Conservation (phyloP, 2,329 filamentous ascomycete species). For the Blastomyces parvus region DNA sequence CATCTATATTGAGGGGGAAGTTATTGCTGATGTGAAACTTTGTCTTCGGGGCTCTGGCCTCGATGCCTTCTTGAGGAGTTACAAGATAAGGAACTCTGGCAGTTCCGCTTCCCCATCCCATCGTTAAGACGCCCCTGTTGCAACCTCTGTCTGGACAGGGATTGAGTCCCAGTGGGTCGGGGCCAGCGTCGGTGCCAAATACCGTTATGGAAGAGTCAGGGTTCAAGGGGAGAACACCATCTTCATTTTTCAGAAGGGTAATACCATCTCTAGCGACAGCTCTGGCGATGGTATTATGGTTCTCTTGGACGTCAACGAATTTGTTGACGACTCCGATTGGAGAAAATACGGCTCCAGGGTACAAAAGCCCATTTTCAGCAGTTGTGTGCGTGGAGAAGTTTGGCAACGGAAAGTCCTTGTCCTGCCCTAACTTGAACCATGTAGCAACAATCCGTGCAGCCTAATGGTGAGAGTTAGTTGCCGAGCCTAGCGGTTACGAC, state of each 20-base stretch:
- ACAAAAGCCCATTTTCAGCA: constrained; percentile 46
- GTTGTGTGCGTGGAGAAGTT: constrained; percentile 54
- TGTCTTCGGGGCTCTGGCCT: constrained; percentile 52
- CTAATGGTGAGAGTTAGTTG: constrained; percentile 21
- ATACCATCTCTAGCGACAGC: constrained; percentile 48
- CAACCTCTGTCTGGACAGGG: constrained; percentile 58
- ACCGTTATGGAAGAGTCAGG: constrained; percentile 33
- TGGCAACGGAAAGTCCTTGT: constrained; percentile 46
- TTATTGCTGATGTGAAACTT: constrained; percentile 55
- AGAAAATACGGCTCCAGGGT: constrained; percentile 50
- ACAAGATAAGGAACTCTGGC: constrained; percentile 63
- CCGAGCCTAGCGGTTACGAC: not conserved
- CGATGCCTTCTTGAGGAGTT: constrained; percentile 59
- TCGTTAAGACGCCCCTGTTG: constrained; percentile 60
- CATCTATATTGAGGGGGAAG: constrained; percentile 45
- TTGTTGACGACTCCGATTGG: constrained; percentile 58
- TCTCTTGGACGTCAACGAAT: constrained; percentile 51
- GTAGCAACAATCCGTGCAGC: constrained; percentile 49
- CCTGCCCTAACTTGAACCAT: constrained; percentile 50
- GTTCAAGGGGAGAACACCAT: constrained; percentile 44
- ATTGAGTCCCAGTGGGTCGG: constrained; percentile 53
- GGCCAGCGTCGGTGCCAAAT: constrained; percentile 44
- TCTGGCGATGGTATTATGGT: constrained; percentile 44
- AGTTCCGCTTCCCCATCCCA: constrained; percentile 71
- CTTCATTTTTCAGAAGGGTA: constrained; percentile 55